Conservation (phyloP, 352 stramenopile species). For the Phytophthora tubulina region DNA sequence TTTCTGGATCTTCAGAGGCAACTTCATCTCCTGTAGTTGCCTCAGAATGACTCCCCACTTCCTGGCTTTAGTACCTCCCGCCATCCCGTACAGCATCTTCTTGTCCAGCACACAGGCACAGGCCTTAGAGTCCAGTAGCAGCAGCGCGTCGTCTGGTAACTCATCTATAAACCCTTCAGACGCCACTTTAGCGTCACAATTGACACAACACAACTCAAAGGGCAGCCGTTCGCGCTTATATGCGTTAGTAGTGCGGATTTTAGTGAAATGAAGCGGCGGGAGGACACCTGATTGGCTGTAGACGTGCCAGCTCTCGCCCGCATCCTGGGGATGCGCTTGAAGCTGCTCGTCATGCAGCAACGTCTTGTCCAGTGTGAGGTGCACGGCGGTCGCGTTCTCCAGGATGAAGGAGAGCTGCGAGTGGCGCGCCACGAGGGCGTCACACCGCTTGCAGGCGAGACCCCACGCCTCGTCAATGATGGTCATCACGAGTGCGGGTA, state of each 20-base stretch:
- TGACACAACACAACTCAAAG: slow-evolving; percentile 63
- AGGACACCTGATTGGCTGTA: slow-evolving; percentile 39
- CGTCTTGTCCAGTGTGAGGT: slow-evolving; percentile 53
- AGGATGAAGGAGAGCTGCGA: slow-evolving; percentile 61
- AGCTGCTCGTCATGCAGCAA: slow-evolving; percentile 51
- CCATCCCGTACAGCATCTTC: slow-evolving; percentile 16
- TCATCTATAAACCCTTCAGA: slow-evolving; percentile 52
- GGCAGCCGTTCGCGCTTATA: slow-evolving; percentile 50
- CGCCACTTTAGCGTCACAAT: slow-evolving; percentile 60
- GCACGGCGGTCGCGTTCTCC: slow-evolving; percentile 59
- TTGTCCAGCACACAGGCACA: slow-evolving; percentile 49
- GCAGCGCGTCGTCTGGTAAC: slow-evolving; percentile 43
- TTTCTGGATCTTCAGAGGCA: slow-evolving; percentile 41
- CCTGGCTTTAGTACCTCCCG: slow-evolving; percentile 13
- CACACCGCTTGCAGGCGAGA: slow-evolving; percentile 41
- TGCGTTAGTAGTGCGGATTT: slow-evolving; percentile 52
- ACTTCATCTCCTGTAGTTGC: slow-evolving; percentile 38
- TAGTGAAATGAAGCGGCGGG: slow-evolving; percentile 55
- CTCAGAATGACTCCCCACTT: slow-evolving; percentile 53
- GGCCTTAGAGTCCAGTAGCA: slow-evolving; percentile 63
- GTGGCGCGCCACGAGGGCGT: slow-evolving; percentile 41
- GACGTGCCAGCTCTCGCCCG: slow-evolving; percentile 45
- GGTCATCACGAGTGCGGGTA: slow-evolving; percentile 23
- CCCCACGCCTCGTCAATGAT: slow-evolving; percentile 39
- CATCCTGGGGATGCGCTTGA: slow-evolving; percentile 16